Evolutionary conservation across 2,329 filamentous ascomycete genomes (phyloP).

Genomic region (Pezicula carpinea): DNA sequence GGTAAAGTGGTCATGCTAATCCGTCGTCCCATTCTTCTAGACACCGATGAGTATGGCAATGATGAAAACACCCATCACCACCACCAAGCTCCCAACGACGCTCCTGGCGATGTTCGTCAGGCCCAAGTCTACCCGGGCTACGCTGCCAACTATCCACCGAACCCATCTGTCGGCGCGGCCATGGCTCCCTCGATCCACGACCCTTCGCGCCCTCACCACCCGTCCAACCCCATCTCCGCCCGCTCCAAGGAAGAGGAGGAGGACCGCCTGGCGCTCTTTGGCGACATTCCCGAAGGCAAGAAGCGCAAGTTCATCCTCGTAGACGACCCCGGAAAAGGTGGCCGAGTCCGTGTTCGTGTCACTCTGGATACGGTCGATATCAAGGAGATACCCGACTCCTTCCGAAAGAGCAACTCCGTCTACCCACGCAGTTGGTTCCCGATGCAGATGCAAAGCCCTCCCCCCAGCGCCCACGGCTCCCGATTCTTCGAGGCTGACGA

Average conservation of each 20-base stretch:
- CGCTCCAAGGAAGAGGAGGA: conserved; percentile 34
- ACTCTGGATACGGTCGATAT: conserved; percentile 92
- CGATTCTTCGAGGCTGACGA: conserved; percentile 70
- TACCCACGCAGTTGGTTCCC: conserved; percentile 91
- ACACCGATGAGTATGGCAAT: conserved; percentile 54
- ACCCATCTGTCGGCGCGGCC: conserved; percentile 50
- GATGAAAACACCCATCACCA: conserved; percentile 65
- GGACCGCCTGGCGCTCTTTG: conserved; percentile 70
- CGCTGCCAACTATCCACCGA: conserved; percentile 55
- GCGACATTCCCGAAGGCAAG: conserved; percentile 82
- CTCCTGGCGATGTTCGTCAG: conserved; percentile 64
- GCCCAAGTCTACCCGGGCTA: conserved; percentile 72
- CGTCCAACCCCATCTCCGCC: conserved; percentile 34
- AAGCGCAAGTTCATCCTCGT: conserved; percentile 96
- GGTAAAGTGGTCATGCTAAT: conserved; percentile 29
- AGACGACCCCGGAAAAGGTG: conserved; percentile 78
- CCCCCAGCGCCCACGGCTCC: conserved; percentile 68
- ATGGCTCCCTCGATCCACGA: conserved; percentile 60
- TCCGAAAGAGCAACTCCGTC: conserved; percentile 84
- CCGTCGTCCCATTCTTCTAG: conserved; percentile 34
- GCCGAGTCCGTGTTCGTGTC: conserved; percentile 81
- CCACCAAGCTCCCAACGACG: conserved; percentile 50
- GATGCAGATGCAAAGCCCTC: conserved; percentile 84
- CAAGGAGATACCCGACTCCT: conserved; percentile 93
- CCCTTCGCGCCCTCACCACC: conserved; percentile 29